Percentiles rank a stretch among this genome's conserved stretches.
Conservation (phyloP, 768 basidiomycete species). For the Nevesoporus exiguus region DNA sequence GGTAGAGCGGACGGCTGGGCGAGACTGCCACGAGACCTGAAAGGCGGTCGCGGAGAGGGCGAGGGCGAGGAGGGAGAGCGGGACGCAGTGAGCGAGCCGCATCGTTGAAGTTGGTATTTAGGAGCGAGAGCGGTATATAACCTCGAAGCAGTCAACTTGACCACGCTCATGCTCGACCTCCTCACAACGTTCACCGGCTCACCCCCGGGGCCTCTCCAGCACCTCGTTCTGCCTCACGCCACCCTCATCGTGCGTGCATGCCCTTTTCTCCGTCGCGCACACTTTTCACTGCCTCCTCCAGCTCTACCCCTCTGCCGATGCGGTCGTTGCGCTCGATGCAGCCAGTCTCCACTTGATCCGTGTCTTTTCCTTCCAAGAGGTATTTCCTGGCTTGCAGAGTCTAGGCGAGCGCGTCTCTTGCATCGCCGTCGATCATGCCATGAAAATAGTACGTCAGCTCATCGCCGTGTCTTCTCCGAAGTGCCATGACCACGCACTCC, state of each 20-base stretch:
- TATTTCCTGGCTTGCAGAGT: slow-evolving; percentile 60
- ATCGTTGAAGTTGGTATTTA: too few relatives aligned
- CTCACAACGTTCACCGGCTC: slow-evolving; percentile 44
- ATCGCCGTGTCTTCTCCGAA: slow-evolving; percentile 1
- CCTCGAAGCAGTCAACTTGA: too few relatives aligned
- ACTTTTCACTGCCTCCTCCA: slow-evolving; percentile 27
- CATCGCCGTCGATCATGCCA: slow-evolving; percentile 68
- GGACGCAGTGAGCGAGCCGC: slow-evolving; percentile 35
- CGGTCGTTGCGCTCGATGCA: slow-evolving; percentile 71
- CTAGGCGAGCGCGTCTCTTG: slow-evolving; percentile 48
- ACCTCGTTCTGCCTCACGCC: slow-evolving; percentile 52
- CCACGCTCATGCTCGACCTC: slow-evolving; percentile 46
- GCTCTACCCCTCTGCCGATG: slow-evolving; percentile 72
- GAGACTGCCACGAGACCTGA: slow-evolving; percentile 25
- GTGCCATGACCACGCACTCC: slow-evolving; percentile 1
- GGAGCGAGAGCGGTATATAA: too few relatives aligned
- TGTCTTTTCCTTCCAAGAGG: slow-evolving; percentile 76
- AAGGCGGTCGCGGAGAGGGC: slow-evolving; percentile 12
- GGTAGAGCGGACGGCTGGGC: slow-evolving; percentile 33
- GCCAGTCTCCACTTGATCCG: slow-evolving; percentile 59
- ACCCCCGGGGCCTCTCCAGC: slow-evolving; percentile 52
- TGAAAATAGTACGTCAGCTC: slow-evolving; percentile 67
- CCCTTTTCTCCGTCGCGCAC: not conserved
- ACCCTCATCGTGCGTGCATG: slow-evolving; percentile 54
- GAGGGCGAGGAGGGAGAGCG: slow-evolving; percentile 33